phyloP scores from a whole-genome alignment of 1,139 yeast genomes.

The Hyphopichia khmerensis region DNA sequence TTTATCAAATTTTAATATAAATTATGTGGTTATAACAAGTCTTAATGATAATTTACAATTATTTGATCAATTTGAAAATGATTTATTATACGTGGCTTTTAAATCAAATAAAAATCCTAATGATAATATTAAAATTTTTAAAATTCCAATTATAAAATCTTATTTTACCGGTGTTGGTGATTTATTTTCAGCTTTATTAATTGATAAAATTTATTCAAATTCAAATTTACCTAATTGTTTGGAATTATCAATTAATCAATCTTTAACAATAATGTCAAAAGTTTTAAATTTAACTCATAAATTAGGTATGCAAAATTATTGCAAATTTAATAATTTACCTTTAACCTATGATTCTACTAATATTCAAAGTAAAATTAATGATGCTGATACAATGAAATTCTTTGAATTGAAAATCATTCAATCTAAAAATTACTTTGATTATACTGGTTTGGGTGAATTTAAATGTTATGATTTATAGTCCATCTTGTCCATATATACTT shows the following conservation, averaged over 20 bases:
- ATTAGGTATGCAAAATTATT: constrained; percentile 16
- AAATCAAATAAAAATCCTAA: no score
- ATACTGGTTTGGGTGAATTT: constrained; percentile 21
- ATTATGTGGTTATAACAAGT: constrained; percentile 65
- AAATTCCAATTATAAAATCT: constrained; percentile 59
- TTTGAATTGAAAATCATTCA: constrained; percentile 44
- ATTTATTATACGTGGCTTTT: constrained; percentile 52
- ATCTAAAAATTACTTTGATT: constrained; percentile 28
- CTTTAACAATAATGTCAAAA: constrained; percentile 47
- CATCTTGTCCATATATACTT: no score
- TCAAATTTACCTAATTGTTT: constrained; percentile 8
- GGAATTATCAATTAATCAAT: constrained; percentile 43
- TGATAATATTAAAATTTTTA: constrained; percentile 27
- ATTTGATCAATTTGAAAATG: constrained; percentile 9
- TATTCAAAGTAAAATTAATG: constrained; percentile 32
- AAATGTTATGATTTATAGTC: background rate
- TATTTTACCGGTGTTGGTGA: constrained; percentile 95
- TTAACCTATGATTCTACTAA: background rate
- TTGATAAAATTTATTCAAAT: constrained; percentile 54
- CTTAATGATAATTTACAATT: constrained; percentile 10
- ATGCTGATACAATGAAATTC: constrained; percentile 36
- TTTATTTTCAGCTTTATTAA: constrained; percentile 72
- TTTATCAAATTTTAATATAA: constrained; percentile 53
- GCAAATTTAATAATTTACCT: constrained; percentile 5
- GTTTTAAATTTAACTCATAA: constrained; percentile 44